Evolutionary conservation across 805 yeast species (phyloP), one percentile per base, ranked within the genome.

Genomic region (Saccharomyces jurei): DNA sequence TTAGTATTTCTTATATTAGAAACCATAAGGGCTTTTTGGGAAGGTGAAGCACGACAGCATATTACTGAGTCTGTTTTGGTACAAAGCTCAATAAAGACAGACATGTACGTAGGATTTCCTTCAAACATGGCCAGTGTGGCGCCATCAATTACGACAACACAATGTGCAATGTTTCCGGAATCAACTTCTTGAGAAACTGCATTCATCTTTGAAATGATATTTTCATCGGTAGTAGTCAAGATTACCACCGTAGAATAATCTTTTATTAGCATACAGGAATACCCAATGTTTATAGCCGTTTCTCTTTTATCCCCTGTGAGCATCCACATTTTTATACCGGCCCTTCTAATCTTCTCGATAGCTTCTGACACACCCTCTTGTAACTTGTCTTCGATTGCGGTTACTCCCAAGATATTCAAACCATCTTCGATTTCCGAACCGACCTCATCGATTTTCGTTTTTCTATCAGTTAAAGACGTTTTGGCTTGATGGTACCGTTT

Each of bases 281-380:
- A 88, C 0, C 98, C 99, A 70, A 94, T 92, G 65, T 90, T 94
- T 57, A 94, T 90, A 1, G 99, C 99, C 0, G 99, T 94, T 70
- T 94, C 99, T 56, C 97, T 77, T 67, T 95, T 95, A 68, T 94
- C 99, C 48, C 99, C 99, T 0, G 99, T 94, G 50, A 94, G 75
- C 97, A 94, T 94, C 99, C 99, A 94, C 77, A 94, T 72, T 64
- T 86, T 89, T 54, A 94, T 89, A 2, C 96, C 96, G 0, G 99
- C 98, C 58, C 95, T 78, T 62, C 96, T 81, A 50, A 94, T 77
- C 64, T 89, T 90, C 55, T 89, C 97, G 58, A 94, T 91, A 0
- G 98, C 81, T 53, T 91, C 96, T 25, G 97, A 86, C 6, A 94
- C 99, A n/a, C 99, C 99, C 26, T 84, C 86, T 71, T 94, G 99